Conservation (phyloP, 2,329 filamentous ascomycete species). For the Alternaria angustiovoidea region DNA sequence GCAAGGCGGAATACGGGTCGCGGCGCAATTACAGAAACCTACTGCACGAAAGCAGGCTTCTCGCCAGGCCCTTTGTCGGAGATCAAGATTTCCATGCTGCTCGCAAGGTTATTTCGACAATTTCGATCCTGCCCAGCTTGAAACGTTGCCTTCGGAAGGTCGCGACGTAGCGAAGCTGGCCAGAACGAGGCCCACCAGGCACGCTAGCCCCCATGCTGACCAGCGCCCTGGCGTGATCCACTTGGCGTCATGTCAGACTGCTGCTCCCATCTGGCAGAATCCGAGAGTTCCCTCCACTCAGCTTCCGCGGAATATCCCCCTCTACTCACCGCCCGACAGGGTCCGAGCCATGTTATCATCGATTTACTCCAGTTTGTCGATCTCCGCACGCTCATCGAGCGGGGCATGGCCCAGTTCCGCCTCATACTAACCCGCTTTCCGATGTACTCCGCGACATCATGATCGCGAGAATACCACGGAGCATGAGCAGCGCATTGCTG, state of each 20-base stretch:
- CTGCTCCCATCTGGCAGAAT: constrained; percentile 39
- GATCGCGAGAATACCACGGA: constrained; percentile 25
- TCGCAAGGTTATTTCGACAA: constrained; percentile 9
- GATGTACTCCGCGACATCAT: constrained; percentile 20
- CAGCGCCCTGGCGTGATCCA: constrained; percentile 31
- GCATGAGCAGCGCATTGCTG: constrained; percentile 14
- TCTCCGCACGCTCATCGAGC: constrained; percentile 25
- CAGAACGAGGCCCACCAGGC: constrained; percentile 24
- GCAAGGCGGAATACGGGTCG: not conserved
- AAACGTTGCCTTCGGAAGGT: constrained; percentile 26
- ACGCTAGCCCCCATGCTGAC: constrained; percentile 31
- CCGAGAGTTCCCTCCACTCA: constrained; percentile 25
- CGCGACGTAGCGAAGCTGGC: constrained; percentile 22
- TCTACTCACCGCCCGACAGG: constrained; percentile 31
- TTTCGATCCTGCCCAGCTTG: constrained; percentile 22
- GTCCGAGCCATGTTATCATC: constrained; percentile 22
- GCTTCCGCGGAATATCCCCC: constrained; percentile 1
- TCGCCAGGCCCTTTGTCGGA: not conserved
- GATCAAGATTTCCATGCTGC: constrained; percentile 11
- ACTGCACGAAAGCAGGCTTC: not conserved
- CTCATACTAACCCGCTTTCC: constrained; percentile 25
- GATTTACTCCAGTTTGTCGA: constrained; percentile 39
- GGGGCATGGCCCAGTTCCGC: constrained; percentile 19
- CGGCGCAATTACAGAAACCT: not conserved
- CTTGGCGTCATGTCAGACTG: constrained; percentile 31